Evolutionary conservation across 768 basidiomycete genomes (phyloP).

Genomic region (Steccherinum ochraceum): DNA sequence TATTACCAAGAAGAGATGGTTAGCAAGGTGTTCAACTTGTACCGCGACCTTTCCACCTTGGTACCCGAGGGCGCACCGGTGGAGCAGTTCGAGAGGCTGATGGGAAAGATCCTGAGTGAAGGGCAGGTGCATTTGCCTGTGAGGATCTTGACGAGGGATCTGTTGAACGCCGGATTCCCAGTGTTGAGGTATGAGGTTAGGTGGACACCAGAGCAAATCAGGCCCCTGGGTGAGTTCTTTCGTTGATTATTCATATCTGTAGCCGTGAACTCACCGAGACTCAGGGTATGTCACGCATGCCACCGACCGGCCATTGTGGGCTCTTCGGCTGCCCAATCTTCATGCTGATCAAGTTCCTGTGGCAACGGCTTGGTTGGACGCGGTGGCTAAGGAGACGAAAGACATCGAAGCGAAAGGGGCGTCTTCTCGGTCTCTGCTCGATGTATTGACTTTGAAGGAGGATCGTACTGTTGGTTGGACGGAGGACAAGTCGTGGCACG

Average conservation of each 20-base stretch:
- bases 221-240: conserved; percentile 25
- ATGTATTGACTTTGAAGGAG: conserved; percentile 43
- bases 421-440: conserved; percentile 23
- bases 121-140: conserved; percentile 67
- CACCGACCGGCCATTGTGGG: conserved; percentile 59
- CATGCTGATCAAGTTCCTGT: conserved; percentile 36
- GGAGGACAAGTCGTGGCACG: conserved; percentile 48
- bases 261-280: not conserved
- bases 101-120: conserved; percentile 55
- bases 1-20: conserved; percentile 52
- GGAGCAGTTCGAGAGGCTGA: conserved; percentile 39
- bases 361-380: conserved; percentile 52
- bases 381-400: conserved; percentile 38
- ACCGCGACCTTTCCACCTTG: conserved; percentile 34
- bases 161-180: conserved; percentile 50
- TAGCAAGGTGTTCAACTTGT: conserved; percentile 37
- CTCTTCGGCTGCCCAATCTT: conserved; percentile 47
- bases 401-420: conserved; percentile 31
- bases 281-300: conserved; percentile 68
- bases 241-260: not conserved
- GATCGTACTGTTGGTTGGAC: conserved; percentile 51
- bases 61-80: conserved; percentile 32
- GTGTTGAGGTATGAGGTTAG: conserved; percentile 62
- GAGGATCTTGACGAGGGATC: conserved; percentile 54
- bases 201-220: conserved; percentile 59